Evolutionary conservation across 805 yeast species (phyloP).

Genomic region (Myxozyma neglecta): DNA sequence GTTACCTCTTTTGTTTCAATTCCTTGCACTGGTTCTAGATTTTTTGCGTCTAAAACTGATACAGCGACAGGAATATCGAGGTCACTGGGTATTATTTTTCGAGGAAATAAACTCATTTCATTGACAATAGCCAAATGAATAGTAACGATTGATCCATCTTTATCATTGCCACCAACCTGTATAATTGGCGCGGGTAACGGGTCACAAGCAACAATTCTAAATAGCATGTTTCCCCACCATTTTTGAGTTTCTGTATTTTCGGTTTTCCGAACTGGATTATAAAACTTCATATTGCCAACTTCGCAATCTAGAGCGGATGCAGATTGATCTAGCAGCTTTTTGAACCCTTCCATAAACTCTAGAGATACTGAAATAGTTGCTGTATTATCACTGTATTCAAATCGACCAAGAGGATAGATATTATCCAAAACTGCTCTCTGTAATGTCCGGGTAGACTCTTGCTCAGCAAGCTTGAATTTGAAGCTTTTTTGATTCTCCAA

Average conservation of each 20-base stretch:
- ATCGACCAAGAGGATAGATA: background rate
- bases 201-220: constrained; percentile 13
- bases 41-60: background rate
- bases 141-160: background rate
- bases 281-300: background rate
- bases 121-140: constrained; percentile 26
- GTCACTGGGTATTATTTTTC: constrained; percentile 1
- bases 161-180: background rate
- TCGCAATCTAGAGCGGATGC: background rate
- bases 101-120: constrained; percentile 27
- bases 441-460: too few relatives aligned
- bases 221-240: constrained; percentile 9
- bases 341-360: background rate
- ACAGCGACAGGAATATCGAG: background rate
- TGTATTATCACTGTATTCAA: background rate
- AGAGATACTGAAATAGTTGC: background rate
- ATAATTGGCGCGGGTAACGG: constrained; percentile 16
- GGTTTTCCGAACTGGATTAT: background rate
- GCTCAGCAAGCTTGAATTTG: background rate
- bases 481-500: background rate
- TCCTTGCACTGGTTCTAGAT: background rate
- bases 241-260: background rate
- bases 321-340: background rate
- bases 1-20: background rate
- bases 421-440: background rate